phyloP scores from a whole-genome alignment of 2,329 filamentous ascomycete species.

The Diaporthe velutina region DNA sequence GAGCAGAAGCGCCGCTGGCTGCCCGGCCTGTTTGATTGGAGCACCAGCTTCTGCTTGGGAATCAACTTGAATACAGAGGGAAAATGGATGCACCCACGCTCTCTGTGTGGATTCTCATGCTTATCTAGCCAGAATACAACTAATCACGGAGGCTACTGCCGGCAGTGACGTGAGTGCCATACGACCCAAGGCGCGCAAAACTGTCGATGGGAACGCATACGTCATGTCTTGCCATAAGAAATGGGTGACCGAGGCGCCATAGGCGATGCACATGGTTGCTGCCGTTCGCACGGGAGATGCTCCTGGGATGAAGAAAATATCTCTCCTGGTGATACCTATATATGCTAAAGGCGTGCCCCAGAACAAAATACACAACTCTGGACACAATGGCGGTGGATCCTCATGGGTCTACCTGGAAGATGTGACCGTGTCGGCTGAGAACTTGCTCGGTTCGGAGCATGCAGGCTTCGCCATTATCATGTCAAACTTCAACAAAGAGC shows the following conservation, averaged over 20 bases:
- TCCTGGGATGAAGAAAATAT: conserved; percentile 65
- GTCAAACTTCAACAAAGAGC: conserved; percentile 71
- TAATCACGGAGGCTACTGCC: conserved; percentile 72
- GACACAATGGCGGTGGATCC: conserved; percentile 74
- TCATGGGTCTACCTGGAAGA: conserved; percentile 69
- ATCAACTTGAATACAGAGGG: too few species aligned
- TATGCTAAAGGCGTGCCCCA: conserved; percentile 62
- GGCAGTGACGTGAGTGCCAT: conserved; percentile 76
- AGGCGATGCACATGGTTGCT: conserved; percentile 72
- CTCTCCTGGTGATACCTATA: conserved; percentile 69
- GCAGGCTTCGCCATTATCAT: conserved; percentile 70
- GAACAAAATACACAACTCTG: conserved; percentile 72
- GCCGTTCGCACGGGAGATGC: conserved; percentile 69
- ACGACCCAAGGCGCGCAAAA: conserved; percentile 67
- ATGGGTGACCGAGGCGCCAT: conserved; percentile 75
- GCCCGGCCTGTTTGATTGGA: conserved; percentile 68
- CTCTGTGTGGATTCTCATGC: too few species aligned
- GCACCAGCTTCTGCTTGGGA: conserved; percentile 72
- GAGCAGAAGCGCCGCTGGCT: conserved; percentile 71
- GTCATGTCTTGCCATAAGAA: conserved; percentile 77
- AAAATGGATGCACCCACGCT: too few species aligned
- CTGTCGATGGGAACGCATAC: conserved; percentile 62
- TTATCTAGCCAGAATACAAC: too few species aligned
- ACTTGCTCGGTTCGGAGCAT: conserved; percentile 67
- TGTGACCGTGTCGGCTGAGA: conserved; percentile 65